Percentiles rank a stretch among this genome's conserved stretches.
Evolutionary conservation across 2,329 filamentous ascomycete genomes (phyloP).

Genomic region (Paramyrothecium sp.): DNA sequence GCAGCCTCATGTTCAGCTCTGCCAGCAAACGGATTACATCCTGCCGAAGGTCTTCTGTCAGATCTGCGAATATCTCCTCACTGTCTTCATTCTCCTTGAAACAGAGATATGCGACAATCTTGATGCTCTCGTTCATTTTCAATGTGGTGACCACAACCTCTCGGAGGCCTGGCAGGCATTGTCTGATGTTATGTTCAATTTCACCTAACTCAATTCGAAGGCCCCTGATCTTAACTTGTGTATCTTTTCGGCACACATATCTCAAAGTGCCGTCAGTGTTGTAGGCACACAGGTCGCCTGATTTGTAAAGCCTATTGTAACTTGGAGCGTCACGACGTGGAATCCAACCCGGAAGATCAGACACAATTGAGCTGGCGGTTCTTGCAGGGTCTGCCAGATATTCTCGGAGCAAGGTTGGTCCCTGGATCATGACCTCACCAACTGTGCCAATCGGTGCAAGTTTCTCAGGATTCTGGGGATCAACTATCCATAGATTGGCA

Average conservation of each 20-base stretch:
- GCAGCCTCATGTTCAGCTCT: constrained; percentile 5
- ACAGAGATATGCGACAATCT: neutral
- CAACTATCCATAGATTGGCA: constrained; percentile 18
- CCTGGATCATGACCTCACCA: constrained; percentile 25
- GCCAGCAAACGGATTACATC: neutral
- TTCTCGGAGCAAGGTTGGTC: constrained; percentile 17
- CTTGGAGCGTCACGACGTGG: constrained; percentile 6
- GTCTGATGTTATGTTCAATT: constrained; percentile 8
- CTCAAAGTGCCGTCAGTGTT: constrained; percentile 31
- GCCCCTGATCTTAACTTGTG: constrained; percentile 55
- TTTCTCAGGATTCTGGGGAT: constrained; percentile 9
- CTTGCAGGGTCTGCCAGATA: constrained; percentile 17
- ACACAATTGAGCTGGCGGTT: constrained; percentile 11
- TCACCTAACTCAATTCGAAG: constrained; percentile 45
- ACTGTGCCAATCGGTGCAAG: constrained; percentile 16
- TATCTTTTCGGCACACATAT: constrained; percentile 50
- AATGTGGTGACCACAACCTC: neutral
- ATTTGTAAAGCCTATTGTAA: constrained; percentile 15
- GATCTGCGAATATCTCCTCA: too few relatives aligned
- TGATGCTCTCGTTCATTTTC: neutral
- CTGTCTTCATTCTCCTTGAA: neutral
- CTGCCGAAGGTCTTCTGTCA: neutral
- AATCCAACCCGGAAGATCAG: constrained; percentile 24
- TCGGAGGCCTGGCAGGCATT: neutral
- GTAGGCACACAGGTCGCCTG: constrained; percentile 20